These are phyloP conservation scores for Debaryomycetaceae sp. DNA, from an alignment of 1,139 yeast species.

Conservation along the genomic window DNA sequence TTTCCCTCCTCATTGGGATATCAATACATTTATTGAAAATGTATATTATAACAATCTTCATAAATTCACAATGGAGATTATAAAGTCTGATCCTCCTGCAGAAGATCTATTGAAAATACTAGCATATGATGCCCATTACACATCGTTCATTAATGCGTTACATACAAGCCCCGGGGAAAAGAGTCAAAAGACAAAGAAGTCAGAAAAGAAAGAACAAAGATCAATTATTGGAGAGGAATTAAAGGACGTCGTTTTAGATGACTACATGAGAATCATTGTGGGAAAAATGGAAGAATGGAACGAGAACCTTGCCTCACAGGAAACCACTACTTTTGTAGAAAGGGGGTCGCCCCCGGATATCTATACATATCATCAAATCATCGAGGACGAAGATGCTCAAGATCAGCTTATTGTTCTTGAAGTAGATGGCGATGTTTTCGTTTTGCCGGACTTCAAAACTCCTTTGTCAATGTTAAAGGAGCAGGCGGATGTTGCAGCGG, in stretches of 20 bases:
- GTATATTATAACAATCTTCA: slow-evolving; percentile 71
- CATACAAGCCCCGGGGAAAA: slow-evolving; percentile 14
- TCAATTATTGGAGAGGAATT: slow-evolving; percentile 71
- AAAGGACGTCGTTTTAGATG: slow-evolving; percentile 59
- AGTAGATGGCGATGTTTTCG: slow-evolving; percentile 68
- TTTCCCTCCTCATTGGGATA: slow-evolving; percentile 70
- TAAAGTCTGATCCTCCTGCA: slow-evolving; percentile 73
- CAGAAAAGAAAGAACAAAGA: slow-evolving; percentile 36
- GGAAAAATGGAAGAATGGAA: slow-evolving; percentile 83
- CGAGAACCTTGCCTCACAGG: slow-evolving; percentile 59
- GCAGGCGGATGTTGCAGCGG: slow-evolving; percentile 91
- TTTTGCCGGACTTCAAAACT: slow-evolving; percentile 48
- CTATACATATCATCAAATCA: slow-evolving; percentile 36
- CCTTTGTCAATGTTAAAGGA: slow-evolving; percentile 78
- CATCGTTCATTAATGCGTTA: slow-evolving; percentile 31
- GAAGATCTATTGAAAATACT: slow-evolving; percentile 59
- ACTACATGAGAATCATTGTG: slow-evolving; percentile 67
- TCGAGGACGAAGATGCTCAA: slow-evolving; percentile 39
- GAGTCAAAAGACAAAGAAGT: slow-evolving; percentile 1
- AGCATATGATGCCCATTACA: slow-evolving; percentile 71
- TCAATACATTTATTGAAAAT: slow-evolving; percentile 58
- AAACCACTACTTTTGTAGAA: slow-evolving; percentile 55
- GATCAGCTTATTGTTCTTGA: slow-evolving; percentile 64
- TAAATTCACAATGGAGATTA: slow-evolving; percentile 55
- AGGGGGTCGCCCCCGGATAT: slow-evolving; percentile 72